phyloP scores from a whole-genome alignment of 768 basidiomycete genomes.

The Hygrophorus pudorinus region DNA sequence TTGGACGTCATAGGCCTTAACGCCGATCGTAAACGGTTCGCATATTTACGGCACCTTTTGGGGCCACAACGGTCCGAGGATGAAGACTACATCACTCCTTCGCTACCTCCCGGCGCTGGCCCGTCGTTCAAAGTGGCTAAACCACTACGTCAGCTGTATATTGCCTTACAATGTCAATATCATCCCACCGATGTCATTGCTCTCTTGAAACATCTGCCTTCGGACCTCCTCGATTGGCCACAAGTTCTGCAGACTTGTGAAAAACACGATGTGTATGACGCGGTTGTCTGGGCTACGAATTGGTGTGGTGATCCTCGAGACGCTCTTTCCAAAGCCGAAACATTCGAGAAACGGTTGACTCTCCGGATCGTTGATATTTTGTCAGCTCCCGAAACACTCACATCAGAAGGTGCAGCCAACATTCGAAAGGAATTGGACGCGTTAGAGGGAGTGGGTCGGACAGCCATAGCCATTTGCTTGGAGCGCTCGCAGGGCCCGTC shows the following conservation, averaged over 20 bases:
- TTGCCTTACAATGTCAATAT: slow-evolving; percentile 65
- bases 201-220: slow-evolving; percentile 46
- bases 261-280: slow-evolving; percentile 53
- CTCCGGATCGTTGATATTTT: slow-evolving; percentile 32
- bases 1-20: slow-evolving; percentile 37
- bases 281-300: slow-evolving; percentile 74
- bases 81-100: slow-evolving; percentile 22
- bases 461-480: slow-evolving; percentile 61
- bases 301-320: slow-evolving; percentile 48
- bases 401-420: slow-evolving; percentile 12
- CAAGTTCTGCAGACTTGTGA: slow-evolving; percentile 58
- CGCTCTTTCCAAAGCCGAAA: slow-evolving; percentile 60
- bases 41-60: slow-evolving; percentile 71
- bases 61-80: slow-evolving; percentile 39
- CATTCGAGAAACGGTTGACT: slow-evolving; percentile 43
- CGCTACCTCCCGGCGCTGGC: slow-evolving; percentile 13
- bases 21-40: slow-evolving; percentile 47
- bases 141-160: slow-evolving; percentile 47
- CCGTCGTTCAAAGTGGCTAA: slow-evolving; percentile 39
- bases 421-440: slow-evolving; percentile 32
- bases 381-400: slow-evolving; percentile 6
- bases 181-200: slow-evolving; percentile 55
- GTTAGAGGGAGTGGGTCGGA: slow-evolving; percentile 47
- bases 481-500: slow-evolving; percentile 43
- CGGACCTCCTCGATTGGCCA: slow-evolving; percentile 43